Base-by-base conservation (phyloP, 139 green algal genomes). In the Desmodesmus armatus region DNA sequence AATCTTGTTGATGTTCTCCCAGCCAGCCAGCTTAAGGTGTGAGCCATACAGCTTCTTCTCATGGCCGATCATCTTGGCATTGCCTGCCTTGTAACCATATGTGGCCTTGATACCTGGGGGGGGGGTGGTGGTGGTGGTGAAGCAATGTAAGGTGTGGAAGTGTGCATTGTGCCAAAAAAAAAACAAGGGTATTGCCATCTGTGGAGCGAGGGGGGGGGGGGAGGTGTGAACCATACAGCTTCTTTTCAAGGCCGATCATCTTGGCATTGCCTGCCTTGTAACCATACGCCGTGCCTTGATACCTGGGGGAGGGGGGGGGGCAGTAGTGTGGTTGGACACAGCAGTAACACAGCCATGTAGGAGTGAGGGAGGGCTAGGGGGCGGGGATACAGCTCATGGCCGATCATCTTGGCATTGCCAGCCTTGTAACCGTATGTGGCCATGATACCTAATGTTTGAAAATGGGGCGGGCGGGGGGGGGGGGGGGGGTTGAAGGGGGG, bases 1-100 rank as follows among this genome's bases (percentile, higher is more conserved):
- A 39, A 53, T 55, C 69, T 86, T 72, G n/a, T 39, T 21, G 9
- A 86, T 29, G 25, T 58, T 17, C 69, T 86, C 80, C 23, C 63
- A 58, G 69, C 70, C 67, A 3, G 35, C 80, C 13, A 86, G 69
- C 33, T 80, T 25, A 6, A 86, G 23, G 49, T 80, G 27, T 39
- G 70, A n/a, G n/a, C n/a, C 63, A 25, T 79, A 71, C 43, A 80
- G 37, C 69, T 80, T 86, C 63, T 78, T 77, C 21, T 85, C 43
- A 17, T 77, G 62, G 1, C 79, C 79, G 9, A 85, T 66, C 11
- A 67, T 77, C 11, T 41, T 51, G 11, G 79, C 79, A 60, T 65
- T 43, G 19, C 23, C 51, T 33, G 79, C 29, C 62, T 77, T 75
- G 65, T 66, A 67, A 6, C 79, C 79, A 41, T 78, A 85, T 6